Evolutionary conservation across 768 basidiomycete genomes (phyloP).

Genomic region (Amanita phalloides): DNA sequence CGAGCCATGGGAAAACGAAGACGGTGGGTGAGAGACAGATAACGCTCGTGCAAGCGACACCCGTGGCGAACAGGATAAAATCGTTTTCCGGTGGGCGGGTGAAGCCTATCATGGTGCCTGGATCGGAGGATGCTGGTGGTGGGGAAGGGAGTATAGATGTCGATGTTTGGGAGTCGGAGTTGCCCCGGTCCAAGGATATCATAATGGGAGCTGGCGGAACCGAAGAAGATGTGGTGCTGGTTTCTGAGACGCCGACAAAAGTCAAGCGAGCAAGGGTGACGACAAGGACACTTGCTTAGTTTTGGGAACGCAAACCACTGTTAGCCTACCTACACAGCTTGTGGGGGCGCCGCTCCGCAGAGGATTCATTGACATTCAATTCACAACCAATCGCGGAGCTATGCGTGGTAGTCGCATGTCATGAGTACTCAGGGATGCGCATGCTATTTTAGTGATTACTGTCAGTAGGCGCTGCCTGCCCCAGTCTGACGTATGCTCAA

Average conservation of each 20-base stretch:
- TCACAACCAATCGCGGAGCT: too few species aligned
- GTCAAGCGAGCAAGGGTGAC: not conserved
- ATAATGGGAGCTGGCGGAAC: not conserved
- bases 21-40: not conserved
- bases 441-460: too few species aligned
- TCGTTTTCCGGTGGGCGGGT: not conserved
- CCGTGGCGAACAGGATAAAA: not conserved
- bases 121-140: not conserved
- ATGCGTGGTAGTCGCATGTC: too few species aligned
- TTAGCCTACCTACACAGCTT: too few species aligned
- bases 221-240: not conserved
- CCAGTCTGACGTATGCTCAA: too few species aligned
- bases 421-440: too few species aligned
- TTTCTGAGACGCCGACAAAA: conserved; percentile 3
- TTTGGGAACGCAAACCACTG: too few species aligned
- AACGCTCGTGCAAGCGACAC: conserved; percentile 3
- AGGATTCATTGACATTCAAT: too few species aligned
- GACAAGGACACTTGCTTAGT: not conserved
- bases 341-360: too few species aligned
- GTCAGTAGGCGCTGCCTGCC: too few species aligned
- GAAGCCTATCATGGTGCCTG: not conserved
- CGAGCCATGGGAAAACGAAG: not conserved
- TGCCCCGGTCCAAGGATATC: not conserved
- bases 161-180: conserved; percentile 3
- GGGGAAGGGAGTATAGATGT: not conserved